These are phyloP conservation scores for Nemophila menziesii DNA, from an alignment of 257 asterid species.

Conservation along the genomic window DNA sequence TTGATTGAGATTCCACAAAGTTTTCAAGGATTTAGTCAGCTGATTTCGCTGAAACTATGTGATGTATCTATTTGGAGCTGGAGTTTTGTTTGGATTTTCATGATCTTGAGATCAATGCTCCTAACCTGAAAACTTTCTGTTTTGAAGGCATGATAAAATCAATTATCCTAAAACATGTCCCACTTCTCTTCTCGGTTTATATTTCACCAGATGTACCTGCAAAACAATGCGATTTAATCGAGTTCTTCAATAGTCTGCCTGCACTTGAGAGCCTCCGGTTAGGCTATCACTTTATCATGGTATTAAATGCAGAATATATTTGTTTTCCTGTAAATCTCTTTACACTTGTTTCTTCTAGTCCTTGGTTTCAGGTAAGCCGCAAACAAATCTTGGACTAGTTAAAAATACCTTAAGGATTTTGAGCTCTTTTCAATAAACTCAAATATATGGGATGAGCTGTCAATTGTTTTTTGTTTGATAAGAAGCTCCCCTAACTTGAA, in stretches of 20 bases:
- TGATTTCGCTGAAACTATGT: background rate
- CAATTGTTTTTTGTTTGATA: slow-evolving; percentile 2
- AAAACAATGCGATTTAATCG: background rate
- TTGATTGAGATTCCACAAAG: background rate
- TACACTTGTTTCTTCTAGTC: slow-evolving; percentile 6
- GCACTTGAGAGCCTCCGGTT: slow-evolving; percentile 7
- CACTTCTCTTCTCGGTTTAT: background rate
- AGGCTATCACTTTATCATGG: slow-evolving; percentile 7
- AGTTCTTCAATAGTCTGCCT: slow-evolving; percentile 10
- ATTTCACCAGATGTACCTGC: background rate
- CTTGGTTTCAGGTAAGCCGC: background rate
- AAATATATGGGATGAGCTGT: background rate
- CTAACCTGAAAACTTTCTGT: too few species aligned
- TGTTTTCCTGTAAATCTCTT: background rate
- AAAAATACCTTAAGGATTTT: background rate
- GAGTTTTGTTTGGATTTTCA: background rate
- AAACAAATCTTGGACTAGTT: background rate
- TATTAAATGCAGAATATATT: background rate
- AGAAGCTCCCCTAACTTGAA: slow-evolving; percentile 15
- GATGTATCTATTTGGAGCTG: slow-evolving; percentile 6
- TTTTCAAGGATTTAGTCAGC: slow-evolving; percentile 10
- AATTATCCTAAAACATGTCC: background rate
- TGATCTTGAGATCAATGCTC: background rate
- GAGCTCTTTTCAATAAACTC: background rate
- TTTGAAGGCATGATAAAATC: slow-evolving; percentile 1